phyloP scores from a whole-genome alignment of 2,329 filamentous ascomycete genomes.

The Biscogniauxia sp. region DNA sequence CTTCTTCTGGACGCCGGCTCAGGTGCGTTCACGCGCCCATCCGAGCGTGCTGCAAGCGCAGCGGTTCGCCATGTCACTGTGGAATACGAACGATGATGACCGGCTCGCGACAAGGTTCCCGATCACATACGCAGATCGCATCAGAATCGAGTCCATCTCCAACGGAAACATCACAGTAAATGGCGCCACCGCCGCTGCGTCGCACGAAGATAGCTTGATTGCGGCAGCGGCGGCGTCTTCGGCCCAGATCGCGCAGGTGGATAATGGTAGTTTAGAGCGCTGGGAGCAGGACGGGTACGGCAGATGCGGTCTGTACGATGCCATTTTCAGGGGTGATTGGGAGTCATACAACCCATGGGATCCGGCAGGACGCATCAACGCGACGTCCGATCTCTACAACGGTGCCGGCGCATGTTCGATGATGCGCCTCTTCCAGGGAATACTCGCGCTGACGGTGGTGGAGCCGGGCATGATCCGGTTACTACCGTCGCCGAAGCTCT shows the following conservation, averaged over 20 bases:
- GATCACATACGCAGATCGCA: constrained; percentile 66
- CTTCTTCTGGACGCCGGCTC: constrained; percentile 71
- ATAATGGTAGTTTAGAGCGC: constrained; percentile 68
- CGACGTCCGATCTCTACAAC: constrained; percentile 57
- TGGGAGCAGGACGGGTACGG: constrained; percentile 70
- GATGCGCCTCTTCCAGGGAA: constrained; percentile 59
- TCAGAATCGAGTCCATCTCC: constrained; percentile 60
- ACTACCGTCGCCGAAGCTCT: constrained; percentile 47
- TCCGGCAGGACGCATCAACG: constrained; percentile 49
- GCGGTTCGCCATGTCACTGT: constrained; percentile 64
- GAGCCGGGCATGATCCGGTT: constrained; percentile 47
- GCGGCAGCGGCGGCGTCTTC: constrained; percentile 39
- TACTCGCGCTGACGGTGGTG: constrained; percentile 52
- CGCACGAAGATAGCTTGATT: constrained; percentile 30
- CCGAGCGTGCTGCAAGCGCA: constrained; percentile 62
- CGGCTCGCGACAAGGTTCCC: constrained; percentile 60
- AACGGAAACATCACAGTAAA: constrained; percentile 33
- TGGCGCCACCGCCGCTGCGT: constrained; percentile 23
- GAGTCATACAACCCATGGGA: constrained; percentile 58
- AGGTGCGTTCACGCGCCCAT: constrained; percentile 66
- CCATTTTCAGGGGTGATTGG: constrained; percentile 54
- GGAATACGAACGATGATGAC: constrained; percentile 56
- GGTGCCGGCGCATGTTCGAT: constrained; percentile 56
- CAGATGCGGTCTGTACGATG: constrained; percentile 53
- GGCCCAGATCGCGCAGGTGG: constrained; percentile 62